Evolutionary conservation across 495 filamentous ascomycete genomes (phyloP).

Genomic region (Xylaria bambusicola): DNA sequence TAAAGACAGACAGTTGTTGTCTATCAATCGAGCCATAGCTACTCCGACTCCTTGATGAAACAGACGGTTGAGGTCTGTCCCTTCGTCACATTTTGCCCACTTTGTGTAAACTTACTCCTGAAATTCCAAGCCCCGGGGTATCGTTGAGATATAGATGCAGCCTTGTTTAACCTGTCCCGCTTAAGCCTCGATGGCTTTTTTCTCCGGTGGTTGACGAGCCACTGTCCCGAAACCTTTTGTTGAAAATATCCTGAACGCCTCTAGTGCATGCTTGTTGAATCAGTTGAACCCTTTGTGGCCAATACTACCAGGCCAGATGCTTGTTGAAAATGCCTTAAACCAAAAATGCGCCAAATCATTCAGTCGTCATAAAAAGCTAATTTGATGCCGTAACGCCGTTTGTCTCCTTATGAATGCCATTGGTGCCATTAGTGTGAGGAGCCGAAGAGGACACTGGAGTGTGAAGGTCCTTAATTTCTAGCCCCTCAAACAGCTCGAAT

Average conservation of each 20-base stretch:
- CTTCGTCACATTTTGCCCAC: conserved; percentile 2
- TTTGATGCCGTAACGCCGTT: conserved; percentile 17
- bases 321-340: conserved; percentile 37
- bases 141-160: conserved; percentile 31
- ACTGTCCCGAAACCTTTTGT: conserved; percentile 33
- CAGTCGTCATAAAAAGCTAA: conserved; percentile 16
- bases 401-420: conserved; percentile 25
- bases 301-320: conserved; percentile 26
- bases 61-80: conserved; percentile 23
- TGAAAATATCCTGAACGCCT: conserved; percentile 38
- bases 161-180: conserved; percentile 28
- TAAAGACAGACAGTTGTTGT: background rate
- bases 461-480: conserved; percentile 68
- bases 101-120: conserved; percentile 2
- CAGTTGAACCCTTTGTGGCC: conserved; percentile 31
- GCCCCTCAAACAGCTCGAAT: conserved; percentile 81
- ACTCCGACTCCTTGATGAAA: conserved; percentile 21
- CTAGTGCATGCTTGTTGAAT: conserved; percentile 38
- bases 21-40: conserved; percentile 1
- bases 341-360: conserved; percentile 29
- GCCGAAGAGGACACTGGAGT: conserved; percentile 27
- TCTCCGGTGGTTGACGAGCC: conserved; percentile 29
- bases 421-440: conserved; percentile 17
- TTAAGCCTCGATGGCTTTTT: conserved; percentile 15
- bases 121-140: conserved; percentile 20